Base-by-base conservation (phyloP, 192 early-diverging fungal genomes). In the Podila horticola region DNA sequence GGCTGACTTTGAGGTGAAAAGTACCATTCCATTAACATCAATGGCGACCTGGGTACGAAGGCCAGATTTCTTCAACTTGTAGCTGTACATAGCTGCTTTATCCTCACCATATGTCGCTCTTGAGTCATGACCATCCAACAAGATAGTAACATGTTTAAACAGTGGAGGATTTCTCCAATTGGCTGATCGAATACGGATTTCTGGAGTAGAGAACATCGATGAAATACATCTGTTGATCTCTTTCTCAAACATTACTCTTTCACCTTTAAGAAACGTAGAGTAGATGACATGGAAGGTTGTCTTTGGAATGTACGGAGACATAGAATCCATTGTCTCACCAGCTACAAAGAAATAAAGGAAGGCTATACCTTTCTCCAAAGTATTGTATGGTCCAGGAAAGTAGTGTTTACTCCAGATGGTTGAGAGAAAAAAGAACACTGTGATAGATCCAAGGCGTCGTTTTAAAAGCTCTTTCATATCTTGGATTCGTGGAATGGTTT, bases 271-370 rank as follows among this genome's bases (percentile, higher is more conserved):
- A 24, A 58, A 58, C 24, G 57, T 24, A 26, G 57, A 20, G 28
- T 58, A 58, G 9, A 58, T 10, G 10, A 11, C 57, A 26, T 58
- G 24, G 57, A 58, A 58, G 24, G 57, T 28, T 58, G 57, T 58
- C 24, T 28, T 20, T 26, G 57, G 57, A 11, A 58, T 58, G 57
- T 28, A 58, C 57, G 7, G 57, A 28, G 57, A 58, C 57, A 58
- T 58, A 22, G 57, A 58, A 28, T 58, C 57, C 57, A 58, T 58
- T 58, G 57, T 58, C 2, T 58, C 22, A 58, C 57, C 57, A 58
- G 57, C 57, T 28, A 58, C 57, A 58, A 58, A 58, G 28, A 28
- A 58, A 8, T 58, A 58, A 7, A 58, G n/a, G 28, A 58, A 58
- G n/a, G 57, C 57, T 1, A 58, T 58, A 28, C n/a, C n/a, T n/a